These are phyloP conservation scores for Harringtonia aguacate DNA, from an alignment of 2,329 filamentous ascomycete species.

Conservation along the genomic window DNA sequence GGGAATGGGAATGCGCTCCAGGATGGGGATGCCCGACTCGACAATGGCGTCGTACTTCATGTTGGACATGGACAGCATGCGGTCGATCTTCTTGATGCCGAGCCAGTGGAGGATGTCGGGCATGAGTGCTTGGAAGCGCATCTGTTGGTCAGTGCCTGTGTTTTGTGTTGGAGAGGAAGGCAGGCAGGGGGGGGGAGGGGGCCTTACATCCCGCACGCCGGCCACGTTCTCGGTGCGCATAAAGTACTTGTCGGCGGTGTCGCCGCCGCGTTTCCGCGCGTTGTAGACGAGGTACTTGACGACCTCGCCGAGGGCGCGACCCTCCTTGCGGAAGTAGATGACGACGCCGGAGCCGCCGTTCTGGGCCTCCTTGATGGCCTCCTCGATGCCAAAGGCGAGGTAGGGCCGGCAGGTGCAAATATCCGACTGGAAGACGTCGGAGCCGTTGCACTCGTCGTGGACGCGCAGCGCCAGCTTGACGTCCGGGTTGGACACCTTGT, in stretches of 20 bases:
- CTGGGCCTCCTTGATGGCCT: constrained; percentile 94
- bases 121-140: constrained; percentile 7
- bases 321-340: constrained; percentile 98
- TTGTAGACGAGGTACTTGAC: constrained; percentile 82
- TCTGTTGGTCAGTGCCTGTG: too few relatives aligned
- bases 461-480: constrained; percentile 5
- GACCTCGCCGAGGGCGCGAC: constrained; percentile 86
- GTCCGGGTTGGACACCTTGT: not conserved
- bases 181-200: too few relatives aligned
- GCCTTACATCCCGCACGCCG: constrained; percentile 76
- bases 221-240: constrained; percentile 97
- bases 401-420: constrained; percentile 97
- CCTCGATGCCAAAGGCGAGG: constrained; percentile 92
- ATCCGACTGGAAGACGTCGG: constrained; percentile 94
- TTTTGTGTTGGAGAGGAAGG: too few relatives aligned
- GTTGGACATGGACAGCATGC: constrained; percentile 8
- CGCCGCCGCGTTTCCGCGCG: constrained; percentile 66
- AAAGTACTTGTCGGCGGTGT: constrained; percentile 87
- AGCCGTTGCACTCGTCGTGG: constrained; percentile 72
- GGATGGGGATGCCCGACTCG: constrained; percentile 2
- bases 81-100: constrained; percentile 7
- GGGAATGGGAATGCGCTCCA: constrained; percentile 5
- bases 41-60: constrained; percentile 7
- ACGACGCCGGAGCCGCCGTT: constrained; percentile 88
- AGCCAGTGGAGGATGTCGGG: constrained; percentile 7